Conservation (phyloP, 208 protist species). For the Acanthamoeba lenticulata region DNA sequence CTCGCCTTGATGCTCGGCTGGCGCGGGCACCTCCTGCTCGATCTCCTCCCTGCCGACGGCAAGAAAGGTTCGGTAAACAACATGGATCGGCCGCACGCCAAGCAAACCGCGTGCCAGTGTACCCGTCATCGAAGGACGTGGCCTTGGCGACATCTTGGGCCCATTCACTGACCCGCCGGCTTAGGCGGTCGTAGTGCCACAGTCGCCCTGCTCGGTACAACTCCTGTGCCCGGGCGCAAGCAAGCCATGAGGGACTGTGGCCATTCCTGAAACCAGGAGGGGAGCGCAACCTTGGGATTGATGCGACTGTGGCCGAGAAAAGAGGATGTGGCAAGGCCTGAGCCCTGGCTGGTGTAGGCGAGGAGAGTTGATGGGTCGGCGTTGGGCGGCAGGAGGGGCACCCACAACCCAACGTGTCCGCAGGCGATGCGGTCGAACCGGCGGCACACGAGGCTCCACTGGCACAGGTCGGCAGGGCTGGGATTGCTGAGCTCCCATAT, state of each 20-base stretch:
- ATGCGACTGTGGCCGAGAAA: background rate
- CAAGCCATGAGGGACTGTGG: background rate
- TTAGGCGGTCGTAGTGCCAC: background rate
- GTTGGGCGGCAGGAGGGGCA: background rate
- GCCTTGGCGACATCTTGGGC: background rate
- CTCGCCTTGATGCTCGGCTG: background rate
- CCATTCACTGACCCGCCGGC: background rate
- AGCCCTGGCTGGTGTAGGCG: background rate
- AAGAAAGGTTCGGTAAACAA: background rate
- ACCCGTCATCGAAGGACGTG: background rate
- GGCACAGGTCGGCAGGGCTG: background rate
- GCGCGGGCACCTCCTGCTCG: background rate
- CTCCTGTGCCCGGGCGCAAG: background rate
- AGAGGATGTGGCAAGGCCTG: background rate
- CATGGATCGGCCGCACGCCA: background rate
- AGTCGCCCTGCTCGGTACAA: background rate
- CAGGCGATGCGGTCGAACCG: conserved; percentile 12
- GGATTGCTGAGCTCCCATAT: background rate
- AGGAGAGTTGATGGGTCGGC: background rate
- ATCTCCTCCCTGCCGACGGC: background rate
- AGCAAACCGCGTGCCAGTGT: background rate
- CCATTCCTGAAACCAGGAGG: background rate
- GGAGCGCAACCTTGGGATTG: background rate
- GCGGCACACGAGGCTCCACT: conserved; percentile 7
- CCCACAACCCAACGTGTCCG: background rate